Percentiles rank a stretch among this genome's conserved stretches.
These are phyloP conservation scores for Fusarium staphyleae DNA, from an alignment of 2,329 filamentous ascomycete species.

Conservation along the genomic window DNA sequence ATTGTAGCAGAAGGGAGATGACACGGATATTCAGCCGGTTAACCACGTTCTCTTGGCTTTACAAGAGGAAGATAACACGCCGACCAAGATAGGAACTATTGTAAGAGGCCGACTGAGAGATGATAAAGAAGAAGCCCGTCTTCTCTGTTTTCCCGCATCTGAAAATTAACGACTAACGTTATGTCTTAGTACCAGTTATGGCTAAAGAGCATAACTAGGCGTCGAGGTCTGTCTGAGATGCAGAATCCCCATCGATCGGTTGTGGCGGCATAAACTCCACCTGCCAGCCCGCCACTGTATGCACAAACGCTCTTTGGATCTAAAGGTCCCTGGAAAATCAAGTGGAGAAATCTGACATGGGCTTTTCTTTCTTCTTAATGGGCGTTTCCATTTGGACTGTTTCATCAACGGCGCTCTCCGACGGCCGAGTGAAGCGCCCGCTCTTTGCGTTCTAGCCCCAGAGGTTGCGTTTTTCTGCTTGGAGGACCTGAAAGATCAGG, in stretches of 20 bases:
- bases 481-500: neutral
- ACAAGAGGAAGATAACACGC: no score
- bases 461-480: neutral
- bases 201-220: neutral
- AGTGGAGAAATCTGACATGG: no score
- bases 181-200: no score
- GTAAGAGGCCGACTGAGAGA: no score
- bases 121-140: no score
- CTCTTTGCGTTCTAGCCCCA: conserved; percentile 21
- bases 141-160: neutral
- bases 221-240: conserved; percentile 1
- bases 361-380: no score
- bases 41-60: conserved; percentile 2
- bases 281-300: conserved; percentile 1
- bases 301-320: neutral
- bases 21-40: conserved; percentile 27
- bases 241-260: conserved; percentile 30
- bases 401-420: conserved; percentile 36
- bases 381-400: no score
- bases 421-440: conserved; percentile 19
- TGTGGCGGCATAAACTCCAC: conserved; percentile 29
- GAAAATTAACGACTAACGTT: neutral
- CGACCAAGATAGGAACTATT: no score
- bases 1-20: conserved; percentile 26
- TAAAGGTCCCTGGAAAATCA: no score